These are phyloP conservation scores for Nadsonia fulvescens DNA, from an alignment of 805 yeast genomes.

Conservation along the genomic window DNA sequence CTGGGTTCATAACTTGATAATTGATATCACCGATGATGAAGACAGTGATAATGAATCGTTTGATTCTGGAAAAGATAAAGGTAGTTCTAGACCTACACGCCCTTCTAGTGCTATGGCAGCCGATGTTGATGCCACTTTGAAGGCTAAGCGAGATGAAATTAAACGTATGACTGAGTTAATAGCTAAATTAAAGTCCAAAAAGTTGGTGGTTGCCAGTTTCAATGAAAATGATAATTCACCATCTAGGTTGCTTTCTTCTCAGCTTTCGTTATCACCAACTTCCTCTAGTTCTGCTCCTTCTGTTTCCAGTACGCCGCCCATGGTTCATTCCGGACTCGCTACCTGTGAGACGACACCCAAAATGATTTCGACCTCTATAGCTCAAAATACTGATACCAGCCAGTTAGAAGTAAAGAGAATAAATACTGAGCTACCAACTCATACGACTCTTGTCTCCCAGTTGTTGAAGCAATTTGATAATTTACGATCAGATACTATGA, in stretches of 20 bases:
- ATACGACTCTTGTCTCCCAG: no score
- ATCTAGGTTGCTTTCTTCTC: not conserved
- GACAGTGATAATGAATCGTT: constrained; percentile 8
- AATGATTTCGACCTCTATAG: not conserved
- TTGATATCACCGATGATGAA: constrained; percentile 12
- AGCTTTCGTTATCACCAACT: not conserved
- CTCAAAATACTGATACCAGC: no score
- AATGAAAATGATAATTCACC: not conserved
- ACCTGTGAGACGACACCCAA: not conserved
- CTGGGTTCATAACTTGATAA: constrained; percentile 9
- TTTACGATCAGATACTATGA: no score
- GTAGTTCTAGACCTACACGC: constrained; percentile 9
- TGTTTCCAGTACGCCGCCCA: no score
- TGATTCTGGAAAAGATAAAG: constrained; percentile 4
- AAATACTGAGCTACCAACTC: no score
- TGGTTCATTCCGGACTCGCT: no score
- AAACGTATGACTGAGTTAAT: constrained; percentile 7
- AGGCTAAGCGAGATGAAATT: constrained; percentile 9
- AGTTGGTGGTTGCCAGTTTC: not conserved
- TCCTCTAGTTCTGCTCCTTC: no score
- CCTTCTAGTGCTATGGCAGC: no score
- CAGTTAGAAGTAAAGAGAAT: no score
- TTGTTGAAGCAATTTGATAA: no score
- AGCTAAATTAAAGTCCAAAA: constrained; percentile 5
- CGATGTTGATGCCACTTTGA: no score